Evolutionary conservation across 179 eudicot species (phyloP), one percentile per base, ranked within the genome.

Genomic region (Camellia oleifera): DNA sequence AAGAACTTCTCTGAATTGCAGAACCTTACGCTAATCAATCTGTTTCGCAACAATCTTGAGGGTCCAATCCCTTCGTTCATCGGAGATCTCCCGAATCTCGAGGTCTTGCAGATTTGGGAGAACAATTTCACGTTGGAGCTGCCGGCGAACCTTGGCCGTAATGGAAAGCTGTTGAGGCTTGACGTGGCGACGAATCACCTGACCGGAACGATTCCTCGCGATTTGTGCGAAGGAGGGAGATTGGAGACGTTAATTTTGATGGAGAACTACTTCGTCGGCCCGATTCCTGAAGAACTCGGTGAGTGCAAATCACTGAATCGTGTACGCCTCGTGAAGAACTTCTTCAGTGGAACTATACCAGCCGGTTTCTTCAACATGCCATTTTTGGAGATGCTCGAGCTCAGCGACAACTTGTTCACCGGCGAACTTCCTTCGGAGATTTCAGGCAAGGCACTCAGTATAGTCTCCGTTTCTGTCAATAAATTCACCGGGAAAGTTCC

Each of bases 341-440:
- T 81, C 82, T 80, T 95, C 4, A 83, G 88, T 15, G 99, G 98
- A 0, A 74, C 85, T 0, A 83, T 95, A 57, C 99, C 99, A 0
- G 76, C 87, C 0, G 99, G 98, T 4, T 78, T 95, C 58, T 93
- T 95, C 76, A 82, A 63, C 53, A 77, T 93, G 80, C 98, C 95
- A 14, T 4, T 23, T 4, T 50, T 86, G 40, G 81, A 84, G 10
- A 66, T 87, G 32, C 83, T 94, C 11, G 93, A 95, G 86, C 82
- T 93, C 1, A 76, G 84, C 68, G 87, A 88, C 67, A 95, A 95
- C 78, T 78, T 80, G 20, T 85, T 95, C 60, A 83, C 94, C 46
- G 98, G 99, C 7, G 86, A 86, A 57, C 85, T 95, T 63, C 99
- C 99, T 9, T 40, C 32, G 3, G 87, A 65, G 13, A 87, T 93